Evolutionary conservation across 805 yeast genomes (phyloP).

Genomic region (Candida dajiaensis): DNA sequence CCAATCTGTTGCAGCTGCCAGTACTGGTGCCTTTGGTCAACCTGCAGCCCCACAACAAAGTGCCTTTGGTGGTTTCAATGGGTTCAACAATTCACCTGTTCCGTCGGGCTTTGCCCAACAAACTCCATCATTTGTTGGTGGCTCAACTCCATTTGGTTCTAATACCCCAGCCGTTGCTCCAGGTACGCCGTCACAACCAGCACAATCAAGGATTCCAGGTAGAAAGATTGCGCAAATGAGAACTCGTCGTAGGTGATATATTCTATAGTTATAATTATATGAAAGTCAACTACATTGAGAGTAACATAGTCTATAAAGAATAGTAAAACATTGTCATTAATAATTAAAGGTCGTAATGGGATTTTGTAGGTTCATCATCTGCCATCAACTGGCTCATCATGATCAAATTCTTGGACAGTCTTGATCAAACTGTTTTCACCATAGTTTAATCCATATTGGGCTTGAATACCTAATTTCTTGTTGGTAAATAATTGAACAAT

Average conservation of each 20-base stretch:
- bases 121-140: slow-evolving; percentile 1
- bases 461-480: slow-evolving; percentile 36
- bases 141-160: slow-evolving; percentile 1
- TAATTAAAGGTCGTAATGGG: background rate
- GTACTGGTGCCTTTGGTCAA: background rate
- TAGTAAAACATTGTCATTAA: background rate
- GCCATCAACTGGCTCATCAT: background rate
- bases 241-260: slow-evolving; percentile 16
- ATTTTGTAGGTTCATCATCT: background rate
- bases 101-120: slow-evolving; percentile 1
- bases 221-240: slow-evolving; percentile 25
- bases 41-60: background rate
- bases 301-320: background rate
- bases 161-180: slow-evolving; percentile 10
- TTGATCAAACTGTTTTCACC: slow-evolving; percentile 64
- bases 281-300: background rate
- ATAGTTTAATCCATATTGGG: slow-evolving; percentile 50
- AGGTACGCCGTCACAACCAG: slow-evolving; percentile 16
- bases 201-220: slow-evolving; percentile 14
- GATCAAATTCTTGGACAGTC: slow-evolving; percentile 40
- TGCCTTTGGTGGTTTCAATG: slow-evolving; percentile 1
- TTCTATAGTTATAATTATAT: background rate
- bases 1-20: slow-evolving; percentile 2
- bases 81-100: slow-evolving; percentile 4
- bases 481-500: slow-evolving; percentile 53